Evolutionary conservation across 1,139 yeast genomes (phyloP), one percentile per base, ranked within the genome.

Genomic region (Saccharomyces hybrid): DNA sequence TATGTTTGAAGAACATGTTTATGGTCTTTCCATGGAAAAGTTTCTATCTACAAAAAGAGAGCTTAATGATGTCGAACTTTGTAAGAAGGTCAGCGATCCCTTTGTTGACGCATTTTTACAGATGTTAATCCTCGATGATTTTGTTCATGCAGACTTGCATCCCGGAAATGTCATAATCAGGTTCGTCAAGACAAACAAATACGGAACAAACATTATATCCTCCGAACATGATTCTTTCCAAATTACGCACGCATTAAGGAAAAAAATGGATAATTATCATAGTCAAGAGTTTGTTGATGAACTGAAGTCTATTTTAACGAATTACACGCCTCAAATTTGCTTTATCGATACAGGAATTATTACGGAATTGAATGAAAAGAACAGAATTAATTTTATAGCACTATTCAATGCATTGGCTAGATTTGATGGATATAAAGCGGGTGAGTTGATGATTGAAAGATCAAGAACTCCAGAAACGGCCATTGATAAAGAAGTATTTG

Each of bases 381-480:
- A 95, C 67, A 73, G 98, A 55, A 78, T 83, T 26, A 93, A 95
- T 68, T 93, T 93, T 66, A 81, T 95, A 49, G 97, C 90, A 54
- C 76, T 93, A 56, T 93, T 93, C 74, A 86, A 86, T 64, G 88
- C 98, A 0, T 75, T 93, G 47, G 87, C 96, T 2, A 87, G 84
- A 62, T 95, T 93, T 72, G 96, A 93, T 70, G 99, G 99, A 0
- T 90, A 88, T 67, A 79, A 78, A 60, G 98, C 97, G 0, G 99
- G 99, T 7, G 95, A 90, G 66, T 76, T 93, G 57, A 91, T 93
- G 98, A 84, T 89, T 56, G 97, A 90, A 71, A 75, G 98, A 56
- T 90, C 97, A 2, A 78, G 95, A 58, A 90, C 98, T 0, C 99
- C 99, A 0, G 95, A 88, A 54, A 87, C 96, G 0, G 98, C 88